phyloP scores from a whole-genome alignment of 129 eudicot species.

The Mikania micrantha region DNA sequence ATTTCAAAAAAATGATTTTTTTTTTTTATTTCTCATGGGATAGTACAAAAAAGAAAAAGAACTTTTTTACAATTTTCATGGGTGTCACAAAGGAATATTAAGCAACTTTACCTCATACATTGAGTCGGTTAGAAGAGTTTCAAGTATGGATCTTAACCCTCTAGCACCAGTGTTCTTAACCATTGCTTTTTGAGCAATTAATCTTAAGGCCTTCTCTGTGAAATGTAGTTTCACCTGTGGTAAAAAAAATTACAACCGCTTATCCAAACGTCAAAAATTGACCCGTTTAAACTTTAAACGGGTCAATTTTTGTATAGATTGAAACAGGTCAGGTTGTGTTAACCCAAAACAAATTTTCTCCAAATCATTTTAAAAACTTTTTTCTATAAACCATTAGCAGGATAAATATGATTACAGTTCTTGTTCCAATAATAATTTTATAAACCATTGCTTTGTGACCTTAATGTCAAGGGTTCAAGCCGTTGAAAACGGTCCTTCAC shows the following conservation, averaged over 20 bases:
- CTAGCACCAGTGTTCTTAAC: slow-evolving; percentile 92
- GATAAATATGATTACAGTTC: neutral
- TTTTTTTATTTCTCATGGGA: neutral
- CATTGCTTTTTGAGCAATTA: slow-evolving; percentile 78
- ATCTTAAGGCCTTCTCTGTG: slow-evolving; percentile 60
- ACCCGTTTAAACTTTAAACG: no score
- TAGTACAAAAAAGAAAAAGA: neutral
- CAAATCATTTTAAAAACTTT: neutral
- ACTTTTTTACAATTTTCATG: neutral
- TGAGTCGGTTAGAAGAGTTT: slow-evolving; percentile 75
- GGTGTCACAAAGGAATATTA: neutral
- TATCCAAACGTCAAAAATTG: neutral
- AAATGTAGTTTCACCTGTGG: slow-evolving; percentile 78
- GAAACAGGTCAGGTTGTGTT: neutral
- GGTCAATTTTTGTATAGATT: neutral
- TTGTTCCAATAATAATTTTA: neutral
- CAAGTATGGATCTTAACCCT: slow-evolving; percentile 83
- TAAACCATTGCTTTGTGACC: no score
- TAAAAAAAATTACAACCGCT: neutral
- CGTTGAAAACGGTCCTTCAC: no score
- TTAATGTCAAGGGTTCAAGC: no score
- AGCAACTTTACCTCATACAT: slow-evolving; percentile 76
- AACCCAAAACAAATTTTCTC: neutral
- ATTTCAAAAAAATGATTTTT: neutral
- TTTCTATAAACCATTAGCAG: neutral